These are phyloP conservation scores for Actinidia chinensis DNA, from an alignment of 179 eudicot species.

Conservation along the genomic window DNA sequence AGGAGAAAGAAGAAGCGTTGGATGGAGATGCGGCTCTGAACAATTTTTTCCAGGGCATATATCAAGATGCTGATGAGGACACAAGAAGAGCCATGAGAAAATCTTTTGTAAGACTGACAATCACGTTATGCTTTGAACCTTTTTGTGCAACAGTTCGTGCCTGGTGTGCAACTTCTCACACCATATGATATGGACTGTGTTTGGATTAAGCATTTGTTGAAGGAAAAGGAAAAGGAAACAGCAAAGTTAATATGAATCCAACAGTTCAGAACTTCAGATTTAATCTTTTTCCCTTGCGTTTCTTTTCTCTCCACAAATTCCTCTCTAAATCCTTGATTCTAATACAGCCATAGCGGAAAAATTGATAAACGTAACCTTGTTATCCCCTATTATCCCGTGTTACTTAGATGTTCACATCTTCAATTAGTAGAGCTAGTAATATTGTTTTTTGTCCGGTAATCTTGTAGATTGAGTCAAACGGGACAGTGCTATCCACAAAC, in stretches of 20 bases:
- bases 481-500: conserved; percentile 92
- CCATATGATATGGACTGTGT: background rate
- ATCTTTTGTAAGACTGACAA: conserved; percentile 72
- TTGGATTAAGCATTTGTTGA: no score
- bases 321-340: no score
- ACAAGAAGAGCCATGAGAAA: conserved; percentile 91
- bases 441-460: background rate
- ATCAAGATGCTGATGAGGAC: conserved; percentile 88
- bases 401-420: background rate
- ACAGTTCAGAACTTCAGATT: no score
- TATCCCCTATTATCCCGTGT: background rate
- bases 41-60: conserved; percentile 88
- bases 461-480: conserved; percentile 83
- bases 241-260: no score
- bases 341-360: background rate
- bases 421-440: background rate
- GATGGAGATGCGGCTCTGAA: conserved; percentile 97
- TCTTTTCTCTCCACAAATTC: no score
- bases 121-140: background rate
- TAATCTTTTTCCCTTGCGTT: no score
- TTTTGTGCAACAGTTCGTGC: background rate
- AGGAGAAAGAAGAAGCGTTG: conserved; percentile 95
- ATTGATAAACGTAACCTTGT: background rate
- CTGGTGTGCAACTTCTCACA: background rate
- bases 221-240: background rate